These are phyloP conservation scores for Gossypium laxum DNA, from an alignment of 441 rosid genomes.

Conservation along the genomic window DNA sequence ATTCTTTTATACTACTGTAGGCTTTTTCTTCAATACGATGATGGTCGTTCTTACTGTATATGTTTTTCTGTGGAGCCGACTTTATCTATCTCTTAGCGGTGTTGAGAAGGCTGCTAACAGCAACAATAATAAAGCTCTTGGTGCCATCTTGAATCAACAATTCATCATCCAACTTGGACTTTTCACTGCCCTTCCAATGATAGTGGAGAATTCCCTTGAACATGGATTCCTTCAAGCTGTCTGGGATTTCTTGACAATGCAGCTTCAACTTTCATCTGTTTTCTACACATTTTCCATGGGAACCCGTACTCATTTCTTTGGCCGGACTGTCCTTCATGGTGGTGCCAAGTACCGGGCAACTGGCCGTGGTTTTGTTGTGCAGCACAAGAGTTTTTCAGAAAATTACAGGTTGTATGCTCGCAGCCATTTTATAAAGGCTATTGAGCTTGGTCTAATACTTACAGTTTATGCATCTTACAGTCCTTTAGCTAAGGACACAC, in stretches of 20 bases:
- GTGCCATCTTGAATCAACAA: constrained; percentile 44
- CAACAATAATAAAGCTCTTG: constrained; percentile 40
- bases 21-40: background rate
- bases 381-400: constrained; percentile 75
- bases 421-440: constrained; percentile 79
- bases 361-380: constrained; percentile 82
- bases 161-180: constrained; percentile 79
- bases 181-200: constrained; percentile 78
- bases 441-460: constrained; percentile 80
- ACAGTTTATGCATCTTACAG: constrained; percentile 64
- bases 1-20: background rate
- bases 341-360: constrained; percentile 79
- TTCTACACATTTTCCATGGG: constrained; percentile 89
- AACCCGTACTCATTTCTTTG: constrained; percentile 77
- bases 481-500: constrained; percentile 45
- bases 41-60: background rate
- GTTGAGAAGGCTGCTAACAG: constrained; percentile 32
- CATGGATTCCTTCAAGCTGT: constrained; percentile 52
- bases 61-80: background rate
- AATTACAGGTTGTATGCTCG: constrained; percentile 72
- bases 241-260: constrained; percentile 73
- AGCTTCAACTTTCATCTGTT: constrained; percentile 75
- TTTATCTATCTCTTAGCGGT: constrained; percentile 54
- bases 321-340: constrained; percentile 83
- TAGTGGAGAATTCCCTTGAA: constrained; percentile 78